Evolutionary conservation across 2,329 filamentous ascomycete genomes (phyloP).

Genomic region (Annulohypoxylon truncatum): DNA sequence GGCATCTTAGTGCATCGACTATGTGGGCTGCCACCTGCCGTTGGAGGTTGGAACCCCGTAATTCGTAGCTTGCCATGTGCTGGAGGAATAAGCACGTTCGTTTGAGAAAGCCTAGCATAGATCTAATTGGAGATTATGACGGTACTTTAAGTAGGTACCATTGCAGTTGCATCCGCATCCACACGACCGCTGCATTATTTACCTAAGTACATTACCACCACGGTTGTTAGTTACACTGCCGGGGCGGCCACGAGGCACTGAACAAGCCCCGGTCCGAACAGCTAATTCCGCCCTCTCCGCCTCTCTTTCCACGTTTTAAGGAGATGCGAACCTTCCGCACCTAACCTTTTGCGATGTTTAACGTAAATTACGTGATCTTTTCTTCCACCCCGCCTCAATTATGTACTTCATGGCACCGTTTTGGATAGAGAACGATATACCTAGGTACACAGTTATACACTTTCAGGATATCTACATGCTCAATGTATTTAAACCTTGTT

Average conservation of each 20-base stretch:
- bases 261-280: conserved; percentile 25
- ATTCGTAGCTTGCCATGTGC: conserved; percentile 43
- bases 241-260: conserved; percentile 38
- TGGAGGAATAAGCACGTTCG: conserved; percentile 40
- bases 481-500: conserved; percentile 1
- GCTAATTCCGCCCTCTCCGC: conserved; percentile 22
- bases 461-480: too few relatives aligned
- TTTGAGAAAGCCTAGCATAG: conserved; percentile 24
- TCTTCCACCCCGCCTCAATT: neutral
- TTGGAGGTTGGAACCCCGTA: conserved; percentile 40
- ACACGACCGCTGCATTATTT: conserved; percentile 32
- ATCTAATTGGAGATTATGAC: conserved; percentile 32
- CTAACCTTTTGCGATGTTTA: conserved; percentile 1
- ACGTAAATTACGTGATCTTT: conserved; percentile 21
- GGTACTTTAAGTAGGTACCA: conserved; percentile 26
- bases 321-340: conserved; percentile 1
- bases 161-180: conserved; percentile 32
- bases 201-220: conserved; percentile 16
- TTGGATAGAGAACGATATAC: neutral
- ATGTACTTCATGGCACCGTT: neutral
- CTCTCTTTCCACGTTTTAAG: conserved; percentile 5
- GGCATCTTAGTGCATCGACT: conserved; percentile 34
- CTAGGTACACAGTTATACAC: neutral
- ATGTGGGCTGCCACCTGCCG: conserved; percentile 39
- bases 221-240: conserved; percentile 38